phyloP scores from a whole-genome alignment of 2,329 filamentous ascomycete species.

The Aspergillus pseudoviridinutans region DNA sequence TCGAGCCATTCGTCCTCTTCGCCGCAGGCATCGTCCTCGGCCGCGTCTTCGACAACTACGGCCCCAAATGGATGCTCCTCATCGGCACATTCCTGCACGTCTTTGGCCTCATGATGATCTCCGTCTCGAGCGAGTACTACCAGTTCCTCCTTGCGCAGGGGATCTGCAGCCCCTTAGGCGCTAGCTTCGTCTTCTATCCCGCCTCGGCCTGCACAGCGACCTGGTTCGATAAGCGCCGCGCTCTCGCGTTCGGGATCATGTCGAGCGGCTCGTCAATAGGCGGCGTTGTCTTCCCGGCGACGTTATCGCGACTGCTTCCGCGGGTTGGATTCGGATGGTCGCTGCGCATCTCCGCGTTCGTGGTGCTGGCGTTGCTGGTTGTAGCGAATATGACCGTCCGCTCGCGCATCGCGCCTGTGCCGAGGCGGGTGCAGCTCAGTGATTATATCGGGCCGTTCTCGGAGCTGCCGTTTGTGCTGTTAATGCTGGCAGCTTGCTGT shows the following conservation, averaged over 20 bases:
- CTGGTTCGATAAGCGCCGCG: conserved; percentile 54
- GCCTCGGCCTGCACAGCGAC: conserved; percentile 35
- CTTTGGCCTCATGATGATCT: conserved; percentile 56
- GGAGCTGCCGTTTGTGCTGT: conserved; percentile 46
- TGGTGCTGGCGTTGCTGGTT: conserved; percentile 56
- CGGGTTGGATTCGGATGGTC: conserved; percentile 53
- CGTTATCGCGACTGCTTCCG: conserved; percentile 52
- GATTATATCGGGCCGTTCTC: conserved; percentile 32
- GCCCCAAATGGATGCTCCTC: conserved; percentile 52
- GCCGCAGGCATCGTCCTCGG: conserved; percentile 56
- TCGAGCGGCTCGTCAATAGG: conserved; percentile 53
- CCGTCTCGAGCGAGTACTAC: conserved; percentile 50
- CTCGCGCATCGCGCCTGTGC: conserved; percentile 39
- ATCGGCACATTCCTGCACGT: conserved; percentile 52
- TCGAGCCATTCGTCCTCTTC: conserved; percentile 56
- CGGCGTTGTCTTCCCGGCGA: conserved; percentile 58
- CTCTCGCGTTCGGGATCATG: conserved; percentile 51
- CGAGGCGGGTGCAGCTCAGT: too few relatives aligned
- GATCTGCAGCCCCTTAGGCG: conserved; percentile 49
- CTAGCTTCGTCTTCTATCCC: conserved; percentile 47
- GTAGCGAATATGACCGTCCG: conserved; percentile 52
- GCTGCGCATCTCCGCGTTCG: conserved; percentile 53
- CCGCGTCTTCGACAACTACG: conserved; percentile 59
- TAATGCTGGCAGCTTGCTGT: conserved; percentile 48
- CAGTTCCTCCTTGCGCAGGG: conserved; percentile 54